phyloP scores from a whole-genome alignment of 306 rosid genomes.

The Neltuma alba region DNA sequence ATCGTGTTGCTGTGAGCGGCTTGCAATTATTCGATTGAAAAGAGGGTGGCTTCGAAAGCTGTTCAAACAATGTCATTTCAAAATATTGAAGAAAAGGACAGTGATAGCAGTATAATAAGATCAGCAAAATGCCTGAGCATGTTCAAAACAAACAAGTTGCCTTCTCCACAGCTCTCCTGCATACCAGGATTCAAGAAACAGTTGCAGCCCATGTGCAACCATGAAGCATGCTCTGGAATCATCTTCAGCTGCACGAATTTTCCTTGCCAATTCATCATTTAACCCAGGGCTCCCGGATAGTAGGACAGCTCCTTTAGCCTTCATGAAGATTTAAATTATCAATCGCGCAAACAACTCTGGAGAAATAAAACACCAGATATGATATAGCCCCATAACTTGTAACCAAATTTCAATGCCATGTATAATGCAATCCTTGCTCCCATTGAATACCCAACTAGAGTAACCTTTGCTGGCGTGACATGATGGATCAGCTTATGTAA shows the following conservation, averaged over 20 bases:
- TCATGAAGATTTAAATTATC: slow-evolving; percentile 35
- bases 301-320: slow-evolving; percentile 78
- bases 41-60: slow-evolving; percentile 90
- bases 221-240: slow-evolving; percentile 72
- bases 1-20: slow-evolving; percentile 70
- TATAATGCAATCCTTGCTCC: slow-evolving; percentile 87
- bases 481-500: slow-evolving; percentile 51
- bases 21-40: slow-evolving; percentile 54
- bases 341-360: slow-evolving; percentile 4
- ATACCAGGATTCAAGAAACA: slow-evolving; percentile 80
- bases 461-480: slow-evolving; percentile 66
- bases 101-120: slow-evolving; percentile 15
- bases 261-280: slow-evolving; percentile 66
- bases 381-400: slow-evolving; percentile 55
- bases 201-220: slow-evolving; percentile 65
- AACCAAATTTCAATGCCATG: slow-evolving; percentile 74
- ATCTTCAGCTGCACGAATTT: slow-evolving; percentile 77
- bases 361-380: slow-evolving; percentile 31
- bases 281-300: slow-evolving; percentile 95
- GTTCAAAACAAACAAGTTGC: slow-evolving; percentile 43
- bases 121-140: slow-evolving; percentile 32
- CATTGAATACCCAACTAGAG: slow-evolving; percentile 89
- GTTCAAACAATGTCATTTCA: slow-evolving; percentile 31
- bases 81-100: slow-evolving; percentile 10
- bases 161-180: slow-evolving; percentile 81